These are phyloP conservation scores for Aspergillus thermomutatus DNA, from an alignment of 2,329 filamentous ascomycete genomes.

Conservation along the genomic window DNA sequence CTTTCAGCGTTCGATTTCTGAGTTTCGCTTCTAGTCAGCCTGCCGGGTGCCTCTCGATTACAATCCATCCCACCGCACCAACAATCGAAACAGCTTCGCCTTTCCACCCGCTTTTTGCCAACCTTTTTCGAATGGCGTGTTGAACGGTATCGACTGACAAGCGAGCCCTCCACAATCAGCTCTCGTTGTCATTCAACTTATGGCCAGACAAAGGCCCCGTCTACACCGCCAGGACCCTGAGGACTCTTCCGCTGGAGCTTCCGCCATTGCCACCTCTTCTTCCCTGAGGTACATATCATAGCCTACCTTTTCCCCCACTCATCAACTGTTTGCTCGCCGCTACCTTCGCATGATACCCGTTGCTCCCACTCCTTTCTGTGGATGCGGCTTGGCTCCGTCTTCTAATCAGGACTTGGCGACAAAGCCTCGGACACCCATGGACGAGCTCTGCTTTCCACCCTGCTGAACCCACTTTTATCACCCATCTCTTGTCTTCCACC, in stretches of 20 bases:
- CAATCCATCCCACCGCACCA: neutral
- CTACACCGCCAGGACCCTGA: conserved; percentile 43
- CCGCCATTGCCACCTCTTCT: conserved; percentile 26
- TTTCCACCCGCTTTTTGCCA: conserved; percentile 19
- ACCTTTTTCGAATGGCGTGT: conserved; percentile 40
- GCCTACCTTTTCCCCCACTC: conserved; percentile 16
- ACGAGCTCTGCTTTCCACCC: conserved; percentile 2
- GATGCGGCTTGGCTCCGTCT: neutral
- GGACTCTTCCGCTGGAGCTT: conserved; percentile 35
- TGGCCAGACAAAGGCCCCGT: conserved; percentile 46
- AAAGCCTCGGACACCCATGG: neutral
- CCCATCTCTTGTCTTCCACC: conserved; percentile 6
- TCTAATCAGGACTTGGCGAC: neutral
- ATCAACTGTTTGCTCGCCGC: neutral
- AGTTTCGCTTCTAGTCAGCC: conserved; percentile 6
- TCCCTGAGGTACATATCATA: conserved; percentile 36
- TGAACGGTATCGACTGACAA: conserved; percentile 34
- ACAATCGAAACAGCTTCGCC: conserved; percentile 13
- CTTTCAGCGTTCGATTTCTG: conserved; percentile 9
- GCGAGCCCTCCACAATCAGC: conserved; percentile 28
- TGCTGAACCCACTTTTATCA: conserved; percentile 1
- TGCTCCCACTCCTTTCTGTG: neutral
- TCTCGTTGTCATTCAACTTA: conserved; percentile 39
- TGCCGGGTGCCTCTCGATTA: neutral
- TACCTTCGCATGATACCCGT: neutral